phyloP scores from a whole-genome alignment of 2,329 filamentous ascomycete species.

The Cercospora brassicicola region DNA sequence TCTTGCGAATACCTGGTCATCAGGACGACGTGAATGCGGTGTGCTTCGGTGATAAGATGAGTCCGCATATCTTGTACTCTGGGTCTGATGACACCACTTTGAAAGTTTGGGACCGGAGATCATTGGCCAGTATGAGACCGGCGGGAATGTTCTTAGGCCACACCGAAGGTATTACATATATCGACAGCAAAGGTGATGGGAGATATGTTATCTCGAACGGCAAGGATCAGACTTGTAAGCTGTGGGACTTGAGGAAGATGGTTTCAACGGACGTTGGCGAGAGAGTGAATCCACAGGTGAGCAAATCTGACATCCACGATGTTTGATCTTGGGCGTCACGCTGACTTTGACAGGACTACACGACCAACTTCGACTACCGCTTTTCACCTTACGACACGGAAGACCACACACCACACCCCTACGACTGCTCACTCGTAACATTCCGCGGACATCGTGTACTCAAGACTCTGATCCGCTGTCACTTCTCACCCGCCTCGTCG shows the following conservation, averaged over 20 bases:
- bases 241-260: conserved; percentile 93
- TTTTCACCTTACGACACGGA: conserved; percentile 64
- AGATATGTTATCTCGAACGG: conserved; percentile 90
- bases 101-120: conserved; percentile 91
- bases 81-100: conserved; percentile 92
- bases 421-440: conserved; percentile 90
- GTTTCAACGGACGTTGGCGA: conserved; percentile 68
- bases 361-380: conserved; percentile 73
- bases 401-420: conserved; percentile 69
- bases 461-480: conserved; percentile 87
- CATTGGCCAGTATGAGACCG: conserved; percentile 61
- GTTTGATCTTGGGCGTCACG: not conserved
- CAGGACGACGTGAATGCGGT: conserved; percentile 92
- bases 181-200: conserved; percentile 80
- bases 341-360: conserved; percentile 47
- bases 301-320: not conserved
- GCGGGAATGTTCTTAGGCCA: conserved; percentile 66
- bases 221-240: conserved; percentile 95
- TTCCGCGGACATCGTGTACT: conserved; percentile 88
- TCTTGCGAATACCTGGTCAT: conserved; percentile 77
- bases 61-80: conserved; percentile 91
- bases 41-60: conserved; percentile 84
- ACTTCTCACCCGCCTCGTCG: conserved; percentile 84
- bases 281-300: conserved; percentile 52
- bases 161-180: conserved; percentile 65